phyloP scores from a whole-genome alignment of 1,284 basidiomycete species.

The Pseudozyma sp. region DNA sequence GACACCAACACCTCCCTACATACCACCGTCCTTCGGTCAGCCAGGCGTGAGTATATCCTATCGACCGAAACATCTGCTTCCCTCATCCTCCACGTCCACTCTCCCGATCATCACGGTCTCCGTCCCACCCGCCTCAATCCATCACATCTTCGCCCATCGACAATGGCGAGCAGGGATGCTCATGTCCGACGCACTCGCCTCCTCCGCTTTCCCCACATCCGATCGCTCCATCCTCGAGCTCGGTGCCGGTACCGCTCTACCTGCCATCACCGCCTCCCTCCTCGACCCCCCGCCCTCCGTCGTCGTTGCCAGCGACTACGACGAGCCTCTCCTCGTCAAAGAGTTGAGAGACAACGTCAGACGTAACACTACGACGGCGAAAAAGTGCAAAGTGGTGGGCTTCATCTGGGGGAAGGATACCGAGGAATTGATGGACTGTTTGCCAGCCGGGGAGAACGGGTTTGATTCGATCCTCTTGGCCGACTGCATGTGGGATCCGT shows the following conservation, averaged over 20 bases:
- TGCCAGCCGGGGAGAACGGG: slow-evolving; percentile 26
- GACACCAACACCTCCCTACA: slow-evolving; percentile 23
- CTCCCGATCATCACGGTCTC: slow-evolving; percentile 41
- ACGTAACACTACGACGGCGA: slow-evolving; percentile 16
- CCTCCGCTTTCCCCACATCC: slow-evolving; percentile 37
- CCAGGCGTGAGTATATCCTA: slow-evolving; percentile 54
- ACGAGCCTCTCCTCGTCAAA: slow-evolving; percentile 57
- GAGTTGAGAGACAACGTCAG: slow-evolving; percentile 56
- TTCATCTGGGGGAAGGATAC: slow-evolving; percentile 62
- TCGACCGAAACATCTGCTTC: slow-evolving; percentile 31
- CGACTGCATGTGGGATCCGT: slow-evolving; percentile 67
- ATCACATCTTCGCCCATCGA: slow-evolving; percentile 65
- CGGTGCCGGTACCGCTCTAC: slow-evolving; percentile 63
- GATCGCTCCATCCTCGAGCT: slow-evolving; percentile 55
- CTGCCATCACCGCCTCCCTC: slow-evolving; percentile 54
- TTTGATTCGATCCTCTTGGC: slow-evolving; percentile 62
- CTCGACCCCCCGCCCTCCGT: slow-evolving; percentile 12
- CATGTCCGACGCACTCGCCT: slow-evolving; percentile 58
- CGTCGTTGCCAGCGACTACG: slow-evolving; percentile 65
- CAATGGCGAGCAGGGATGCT: slow-evolving; percentile 68
- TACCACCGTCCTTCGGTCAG: slow-evolving; percentile 47
- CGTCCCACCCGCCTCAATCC: slow-evolving; percentile 63
- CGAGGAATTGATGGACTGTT: slow-evolving; percentile 58
- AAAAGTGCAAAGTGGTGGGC: slow-evolving; percentile 45
- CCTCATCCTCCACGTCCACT: slow-evolving; percentile 2